A percentile compares a stretch with the other conserved stretches of the same genome.
phyloP scores from a whole-genome alignment of 495 filamentous ascomycete genomes.

The Hypomontagnella monticulosa region DNA sequence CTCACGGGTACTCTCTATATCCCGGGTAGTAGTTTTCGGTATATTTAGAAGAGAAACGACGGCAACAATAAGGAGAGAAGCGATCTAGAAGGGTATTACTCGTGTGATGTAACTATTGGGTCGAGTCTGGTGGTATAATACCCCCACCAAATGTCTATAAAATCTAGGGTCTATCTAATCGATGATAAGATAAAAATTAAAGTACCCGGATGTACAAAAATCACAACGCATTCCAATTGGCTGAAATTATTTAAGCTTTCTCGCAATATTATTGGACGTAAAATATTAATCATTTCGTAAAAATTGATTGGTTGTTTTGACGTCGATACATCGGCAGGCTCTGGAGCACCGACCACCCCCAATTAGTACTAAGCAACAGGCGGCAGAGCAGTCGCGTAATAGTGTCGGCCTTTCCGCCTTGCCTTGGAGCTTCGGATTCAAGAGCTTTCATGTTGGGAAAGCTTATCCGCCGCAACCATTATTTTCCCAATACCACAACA shows the following conservation, averaged over 20 bases:
- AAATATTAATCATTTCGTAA: neutral
- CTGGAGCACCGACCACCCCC: constrained; percentile 35
- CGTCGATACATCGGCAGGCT: constrained; percentile 34
- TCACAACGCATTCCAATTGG: neutral
- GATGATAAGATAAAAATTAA: constrained; percentile 31
- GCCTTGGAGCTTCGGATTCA: constrained; percentile 33
- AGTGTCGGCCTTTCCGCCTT: constrained; percentile 38
- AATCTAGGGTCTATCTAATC: constrained; percentile 33
- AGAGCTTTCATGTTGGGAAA: constrained; percentile 37
- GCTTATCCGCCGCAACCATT: constrained; percentile 12
- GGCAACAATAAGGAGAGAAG: too few species aligned
- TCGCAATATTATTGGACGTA: constrained; percentile 19
- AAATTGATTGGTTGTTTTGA: constrained; percentile 26
- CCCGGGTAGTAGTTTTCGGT: too few species aligned
- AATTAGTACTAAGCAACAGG: constrained; percentile 38
- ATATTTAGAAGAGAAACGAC: neutral
- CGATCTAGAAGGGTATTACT: too few species aligned
- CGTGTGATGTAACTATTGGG: too few species aligned
- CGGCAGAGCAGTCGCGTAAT: constrained; percentile 50
- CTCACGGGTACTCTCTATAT: neutral
- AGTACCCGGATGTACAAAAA: constrained; percentile 13
- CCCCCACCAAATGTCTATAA: constrained; percentile 47
- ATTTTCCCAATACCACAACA: constrained; percentile 8
- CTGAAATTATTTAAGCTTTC: neutral
- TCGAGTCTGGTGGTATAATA: neutral